Evolutionary conservation across 106 monocot genomes (phyloP).

Genomic region (Dioscorea alata): DNA sequence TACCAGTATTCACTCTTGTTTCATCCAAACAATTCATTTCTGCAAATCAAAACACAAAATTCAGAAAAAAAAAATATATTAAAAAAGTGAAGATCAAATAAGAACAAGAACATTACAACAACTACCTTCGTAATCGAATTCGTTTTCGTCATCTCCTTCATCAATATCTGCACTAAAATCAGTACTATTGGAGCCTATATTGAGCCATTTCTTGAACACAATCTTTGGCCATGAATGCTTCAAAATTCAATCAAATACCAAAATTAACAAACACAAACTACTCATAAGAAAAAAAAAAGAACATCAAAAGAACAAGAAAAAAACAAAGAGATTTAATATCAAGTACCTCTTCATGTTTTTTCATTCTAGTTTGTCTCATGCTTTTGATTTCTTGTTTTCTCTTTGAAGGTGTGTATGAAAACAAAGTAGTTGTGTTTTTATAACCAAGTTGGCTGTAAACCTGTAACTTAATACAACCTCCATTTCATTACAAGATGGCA

Average conservation of each 20-base stretch:
- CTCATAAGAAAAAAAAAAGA: not conserved
- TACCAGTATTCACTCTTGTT: conserved; percentile 12
- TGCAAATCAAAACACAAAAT: conserved; percentile 1
- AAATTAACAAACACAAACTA: not conserved
- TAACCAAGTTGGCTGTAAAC: too few species aligned
- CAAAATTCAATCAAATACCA: not conserved
- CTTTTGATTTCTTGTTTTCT: not conserved
- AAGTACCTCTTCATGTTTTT: not conserved
- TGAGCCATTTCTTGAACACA: conserved; percentile 82
- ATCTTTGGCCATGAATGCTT: conserved; percentile 66
- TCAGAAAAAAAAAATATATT: not conserved
- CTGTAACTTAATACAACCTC: too few species aligned
- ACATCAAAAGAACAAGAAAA: not conserved
- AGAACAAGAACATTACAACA: not conserved
- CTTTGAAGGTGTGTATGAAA: not conserved
- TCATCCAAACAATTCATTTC: conserved; percentile 16
- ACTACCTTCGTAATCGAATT: conserved; percentile 30
- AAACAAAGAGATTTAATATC: not conserved
- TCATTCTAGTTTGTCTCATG: not conserved
- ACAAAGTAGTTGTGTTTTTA: not conserved
- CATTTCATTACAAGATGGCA: not conserved
- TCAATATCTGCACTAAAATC: conserved; percentile 78
- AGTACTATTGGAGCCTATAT: conserved; percentile 35
- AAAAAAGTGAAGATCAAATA: not conserved
- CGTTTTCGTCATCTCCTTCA: conserved; percentile 19